A percentile compares a stretch with the other conserved stretches of the same genome.
These are phyloP conservation scores for Penicillium bialowiezense DNA, from an alignment of 495 filamentous ascomycete species.

Conservation along the genomic window DNA sequence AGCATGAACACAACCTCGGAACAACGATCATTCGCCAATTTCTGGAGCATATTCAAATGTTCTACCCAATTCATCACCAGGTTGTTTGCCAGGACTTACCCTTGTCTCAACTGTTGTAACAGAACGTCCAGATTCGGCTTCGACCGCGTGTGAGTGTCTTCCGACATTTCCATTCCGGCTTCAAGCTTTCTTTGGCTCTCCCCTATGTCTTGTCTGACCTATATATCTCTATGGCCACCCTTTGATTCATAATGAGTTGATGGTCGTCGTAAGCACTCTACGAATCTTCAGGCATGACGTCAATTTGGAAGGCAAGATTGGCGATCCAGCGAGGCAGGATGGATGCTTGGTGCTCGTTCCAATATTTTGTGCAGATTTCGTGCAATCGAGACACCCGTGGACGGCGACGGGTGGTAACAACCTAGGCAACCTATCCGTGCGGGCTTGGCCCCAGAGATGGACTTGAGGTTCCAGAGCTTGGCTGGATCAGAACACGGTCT, in stretches of 20 bases:
- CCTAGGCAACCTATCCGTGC: too few species aligned
- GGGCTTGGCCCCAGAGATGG: too few species aligned
- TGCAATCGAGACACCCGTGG: too few species aligned
- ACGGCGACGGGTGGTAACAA: too few species aligned
- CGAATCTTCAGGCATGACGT: background rate
- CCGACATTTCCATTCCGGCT: slow-evolving; percentile 8
- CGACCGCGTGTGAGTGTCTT: slow-evolving; percentile 13
- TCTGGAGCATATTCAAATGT: slow-evolving; percentile 7
- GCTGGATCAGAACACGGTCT: too few species aligned
- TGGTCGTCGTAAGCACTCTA: slow-evolving; percentile 5
- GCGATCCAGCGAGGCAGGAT: background rate
- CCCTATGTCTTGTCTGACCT: background rate
- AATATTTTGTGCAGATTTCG: too few species aligned
- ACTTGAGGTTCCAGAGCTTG: too few species aligned
- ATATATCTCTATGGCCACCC: background rate
- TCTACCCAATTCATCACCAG: background rate
- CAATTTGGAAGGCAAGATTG: background rate
- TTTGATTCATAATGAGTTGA: background rate
- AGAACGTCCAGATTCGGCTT: slow-evolving; percentile 1
- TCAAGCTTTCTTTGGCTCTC: background rate
- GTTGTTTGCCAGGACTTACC: slow-evolving; percentile 1
- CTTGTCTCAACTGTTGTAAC: slow-evolving; percentile 4
- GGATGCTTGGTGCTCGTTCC: too few species aligned
- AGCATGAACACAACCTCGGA: slow-evolving; percentile 13
- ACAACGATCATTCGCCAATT: slow-evolving; percentile 13